Conservation (phyloP, 2,329 filamentous ascomycete genomes). For the Aspergillus vadensis region DNA sequence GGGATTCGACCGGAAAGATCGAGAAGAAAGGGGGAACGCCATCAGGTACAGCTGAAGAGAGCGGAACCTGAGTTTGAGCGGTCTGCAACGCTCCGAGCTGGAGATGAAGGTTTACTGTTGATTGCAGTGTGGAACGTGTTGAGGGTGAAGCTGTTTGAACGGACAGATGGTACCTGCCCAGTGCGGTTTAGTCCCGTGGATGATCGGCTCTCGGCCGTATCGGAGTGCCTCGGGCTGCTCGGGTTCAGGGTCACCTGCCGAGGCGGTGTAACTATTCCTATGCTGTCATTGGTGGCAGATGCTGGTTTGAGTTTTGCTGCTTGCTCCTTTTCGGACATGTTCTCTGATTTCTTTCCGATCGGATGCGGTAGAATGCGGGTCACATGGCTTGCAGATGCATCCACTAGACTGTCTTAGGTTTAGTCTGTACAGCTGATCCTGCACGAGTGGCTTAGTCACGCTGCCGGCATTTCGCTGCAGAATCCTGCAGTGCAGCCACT, state of each 20-base stretch:
- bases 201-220: not conserved
- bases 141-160: not conserved
- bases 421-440: not conserved
- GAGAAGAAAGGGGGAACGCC: not conserved
- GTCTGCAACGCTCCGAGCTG: not conserved
- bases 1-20: not conserved
- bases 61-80: not conserved
- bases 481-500: not conserved
- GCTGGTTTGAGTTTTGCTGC: not conserved
- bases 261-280: not conserved
- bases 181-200: not conserved
- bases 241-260: not conserved
- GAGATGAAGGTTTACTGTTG: conserved; percentile 3
- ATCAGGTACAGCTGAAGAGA: not conserved
- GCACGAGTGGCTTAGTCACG: not conserved
- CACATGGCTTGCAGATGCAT: not conserved
- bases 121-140: conserved; percentile 1
- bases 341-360: not conserved
- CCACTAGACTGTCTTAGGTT: not conserved
- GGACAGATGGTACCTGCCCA: not conserved
- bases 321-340: not conserved
- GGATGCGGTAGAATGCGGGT: not conserved
- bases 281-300: not conserved
- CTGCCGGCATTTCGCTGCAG: not conserved
- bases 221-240: not conserved